phyloP scores from a whole-genome alignment of 495 filamentous ascomycete species.

The Aspergillus egyptiacus region DNA sequence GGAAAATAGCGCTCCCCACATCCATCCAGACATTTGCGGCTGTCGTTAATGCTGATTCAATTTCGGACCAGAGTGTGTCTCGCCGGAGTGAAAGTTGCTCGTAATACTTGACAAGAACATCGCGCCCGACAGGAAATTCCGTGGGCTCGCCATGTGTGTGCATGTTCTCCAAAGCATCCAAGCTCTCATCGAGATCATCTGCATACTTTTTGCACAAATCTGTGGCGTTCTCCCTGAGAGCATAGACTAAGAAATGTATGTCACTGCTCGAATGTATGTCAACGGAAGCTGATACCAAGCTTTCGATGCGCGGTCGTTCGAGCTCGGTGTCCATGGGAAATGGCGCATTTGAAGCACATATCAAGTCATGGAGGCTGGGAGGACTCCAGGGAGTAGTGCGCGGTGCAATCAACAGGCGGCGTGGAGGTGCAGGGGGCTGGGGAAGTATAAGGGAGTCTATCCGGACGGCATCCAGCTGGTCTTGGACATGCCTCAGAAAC shows the following conservation, averaged over 20 bases:
- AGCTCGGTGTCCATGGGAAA: not conserved
- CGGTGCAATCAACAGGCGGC: not conserved
- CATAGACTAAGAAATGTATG: constrained; percentile 2
- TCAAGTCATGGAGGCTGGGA: not conserved
- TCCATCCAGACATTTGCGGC: not conserved
- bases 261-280: not conserved
- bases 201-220: constrained; percentile 3
- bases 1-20: not conserved
- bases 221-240: not conserved
- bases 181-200: constrained; percentile 6
- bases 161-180: constrained; percentile 3
- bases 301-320: not conserved
- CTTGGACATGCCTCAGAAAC: constrained; percentile 9
- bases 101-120: not conserved
- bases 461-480: not conserved
- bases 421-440: not conserved
- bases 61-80: not conserved
- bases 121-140: not conserved
- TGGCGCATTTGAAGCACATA: not conserved
- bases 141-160: not conserved
- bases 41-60: not conserved
- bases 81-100: not conserved
- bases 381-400: not conserved
- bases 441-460: not conserved
- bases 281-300: not conserved